These are phyloP conservation scores for Glebionis coronaria DNA, from an alignment of 129 eudicot species.

Conservation along the genomic window DNA sequence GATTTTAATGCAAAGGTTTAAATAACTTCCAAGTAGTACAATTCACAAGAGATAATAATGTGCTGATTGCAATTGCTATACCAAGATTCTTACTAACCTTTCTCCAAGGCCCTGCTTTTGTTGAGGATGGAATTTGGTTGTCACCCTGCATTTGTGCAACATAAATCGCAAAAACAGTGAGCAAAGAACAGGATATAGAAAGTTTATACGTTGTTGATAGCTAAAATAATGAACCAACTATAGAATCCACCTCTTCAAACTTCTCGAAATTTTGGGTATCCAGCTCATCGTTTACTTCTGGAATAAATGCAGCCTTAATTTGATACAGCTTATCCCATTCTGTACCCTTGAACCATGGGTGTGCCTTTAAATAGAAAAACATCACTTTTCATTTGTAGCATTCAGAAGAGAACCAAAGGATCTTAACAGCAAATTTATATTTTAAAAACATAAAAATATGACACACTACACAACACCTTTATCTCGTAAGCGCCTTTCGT, in stretches of 20 bases:
- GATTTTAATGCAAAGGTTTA: neutral
- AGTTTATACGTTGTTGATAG: neutral
- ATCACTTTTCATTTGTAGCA: constrained; percentile 10
- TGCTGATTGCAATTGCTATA: neutral
- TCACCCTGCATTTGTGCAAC: constrained; percentile 52
- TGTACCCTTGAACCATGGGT: constrained; percentile 81
- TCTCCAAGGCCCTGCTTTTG: constrained; percentile 96
- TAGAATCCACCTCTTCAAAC: constrained; percentile 70
- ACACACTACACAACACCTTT: constrained; percentile 50
- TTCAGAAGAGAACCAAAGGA: neutral
- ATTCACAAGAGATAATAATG: neutral
- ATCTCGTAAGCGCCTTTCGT: constrained; percentile 96
- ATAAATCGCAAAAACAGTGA: neutral
- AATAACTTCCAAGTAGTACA: neutral
- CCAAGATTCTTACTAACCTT: constrained; percentile 57
- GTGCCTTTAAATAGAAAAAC: constrained; percentile 58
- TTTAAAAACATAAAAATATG: no score
- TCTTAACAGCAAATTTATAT: no score
- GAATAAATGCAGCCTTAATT: constrained; percentile 88
- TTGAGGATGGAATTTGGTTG: constrained; percentile 54
- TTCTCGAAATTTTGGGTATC: constrained; percentile 97
- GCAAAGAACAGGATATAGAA: neutral
- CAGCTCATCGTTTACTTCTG: constrained; percentile 93
- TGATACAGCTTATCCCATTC: constrained; percentile 84
- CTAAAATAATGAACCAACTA: neutral